Conservation (phyloP, 1,284 basidiomycete species). For the Clitocybe nebularis region DNA sequence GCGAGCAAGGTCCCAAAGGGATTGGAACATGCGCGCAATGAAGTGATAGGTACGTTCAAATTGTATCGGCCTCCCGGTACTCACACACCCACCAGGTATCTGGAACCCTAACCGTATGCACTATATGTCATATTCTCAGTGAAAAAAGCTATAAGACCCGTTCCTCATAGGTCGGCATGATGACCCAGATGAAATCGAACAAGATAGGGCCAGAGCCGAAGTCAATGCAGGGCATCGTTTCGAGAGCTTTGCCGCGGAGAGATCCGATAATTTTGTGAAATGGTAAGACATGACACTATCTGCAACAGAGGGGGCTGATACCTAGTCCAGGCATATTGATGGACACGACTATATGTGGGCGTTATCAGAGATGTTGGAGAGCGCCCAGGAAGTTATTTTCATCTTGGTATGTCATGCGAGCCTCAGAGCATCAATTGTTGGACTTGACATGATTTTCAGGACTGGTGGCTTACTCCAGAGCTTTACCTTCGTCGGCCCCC, state of each 20-base stretch:
- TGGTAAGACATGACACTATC: constrained; percentile 46
- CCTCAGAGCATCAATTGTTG: constrained; percentile 1
- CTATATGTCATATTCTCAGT: background rate
- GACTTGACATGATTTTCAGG: constrained; percentile 34
- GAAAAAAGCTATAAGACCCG: background rate
- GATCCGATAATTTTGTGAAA: constrained; percentile 74
- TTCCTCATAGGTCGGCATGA: constrained; percentile 66
- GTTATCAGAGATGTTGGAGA: constrained; percentile 82
- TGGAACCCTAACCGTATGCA: constrained; percentile 57
- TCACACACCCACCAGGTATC: constrained; percentile 35
- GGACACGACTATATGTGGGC: constrained; percentile 96
- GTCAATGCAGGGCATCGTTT: constrained; percentile 84
- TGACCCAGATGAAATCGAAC: constrained; percentile 59
- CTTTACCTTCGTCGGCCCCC: constrained; percentile 89
- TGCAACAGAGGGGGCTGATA: background rate
- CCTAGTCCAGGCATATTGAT: constrained; percentile 68
- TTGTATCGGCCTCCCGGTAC: constrained; percentile 1
- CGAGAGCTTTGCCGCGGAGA: constrained; percentile 74
- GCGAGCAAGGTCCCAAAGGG: constrained; percentile 31
- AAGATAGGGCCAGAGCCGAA: constrained; percentile 38
- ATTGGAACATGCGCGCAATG: constrained; percentile 41
- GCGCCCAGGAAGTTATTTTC: constrained; percentile 73
- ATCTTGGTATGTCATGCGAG: constrained; percentile 48
- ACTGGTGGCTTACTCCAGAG: constrained; percentile 93
- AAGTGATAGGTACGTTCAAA: constrained; percentile 42